Evolutionary conservation across 371 early-diverging fungal genomes (phyloP).

Genomic region (Apophysomyces ossiformis): DNA sequence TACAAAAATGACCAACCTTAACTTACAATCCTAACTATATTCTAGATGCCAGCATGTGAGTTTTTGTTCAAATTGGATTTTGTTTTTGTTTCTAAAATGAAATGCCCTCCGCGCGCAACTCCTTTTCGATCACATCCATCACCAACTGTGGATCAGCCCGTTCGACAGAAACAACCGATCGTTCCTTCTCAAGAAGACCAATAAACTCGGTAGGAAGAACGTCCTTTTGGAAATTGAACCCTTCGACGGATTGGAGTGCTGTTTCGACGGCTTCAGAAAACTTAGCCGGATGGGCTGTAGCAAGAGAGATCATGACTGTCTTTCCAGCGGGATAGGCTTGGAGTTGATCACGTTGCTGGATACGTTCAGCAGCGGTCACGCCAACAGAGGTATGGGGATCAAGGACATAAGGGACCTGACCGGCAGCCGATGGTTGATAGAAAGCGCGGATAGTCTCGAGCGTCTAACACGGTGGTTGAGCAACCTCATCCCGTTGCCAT

Average conservation of each 20-base stretch:
- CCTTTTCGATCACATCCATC: slow-evolving; percentile 64
- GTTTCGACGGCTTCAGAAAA: slow-evolving; percentile 90
- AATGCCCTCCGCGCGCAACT: slow-evolving; percentile 53
- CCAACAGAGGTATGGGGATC: slow-evolving; percentile 98
- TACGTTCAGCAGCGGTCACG: slow-evolving; percentile 79
- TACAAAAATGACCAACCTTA: no score
- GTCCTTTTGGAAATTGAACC: slow-evolving; percentile 65
- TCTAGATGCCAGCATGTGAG: no score
- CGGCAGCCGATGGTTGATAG: slow-evolving; percentile 55
- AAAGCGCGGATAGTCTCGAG: slow-evolving; percentile 73
- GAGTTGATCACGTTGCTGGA: slow-evolving; percentile 30
- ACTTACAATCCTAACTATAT: no score
- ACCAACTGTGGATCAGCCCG: slow-evolving; percentile 63
- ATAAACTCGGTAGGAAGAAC: slow-evolving; percentile 74
- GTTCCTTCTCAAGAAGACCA: slow-evolving; percentile 73
- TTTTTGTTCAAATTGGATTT: background rate
- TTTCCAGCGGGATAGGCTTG: slow-evolving; percentile 38
- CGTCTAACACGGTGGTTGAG: slow-evolving; percentile 50
- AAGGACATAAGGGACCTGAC: slow-evolving; percentile 74
- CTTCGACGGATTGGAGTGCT: slow-evolving; percentile 65
- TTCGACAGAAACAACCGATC: slow-evolving; percentile 62
- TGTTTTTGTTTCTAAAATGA: slow-evolving; percentile 30
- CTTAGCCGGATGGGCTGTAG: slow-evolving; percentile 97
- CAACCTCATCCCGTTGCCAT: background rate
- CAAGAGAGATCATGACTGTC: slow-evolving; percentile 71